phyloP scores from a whole-genome alignment of 2,329 filamentous ascomycete genomes.

The Metarhizium humberi region DNA sequence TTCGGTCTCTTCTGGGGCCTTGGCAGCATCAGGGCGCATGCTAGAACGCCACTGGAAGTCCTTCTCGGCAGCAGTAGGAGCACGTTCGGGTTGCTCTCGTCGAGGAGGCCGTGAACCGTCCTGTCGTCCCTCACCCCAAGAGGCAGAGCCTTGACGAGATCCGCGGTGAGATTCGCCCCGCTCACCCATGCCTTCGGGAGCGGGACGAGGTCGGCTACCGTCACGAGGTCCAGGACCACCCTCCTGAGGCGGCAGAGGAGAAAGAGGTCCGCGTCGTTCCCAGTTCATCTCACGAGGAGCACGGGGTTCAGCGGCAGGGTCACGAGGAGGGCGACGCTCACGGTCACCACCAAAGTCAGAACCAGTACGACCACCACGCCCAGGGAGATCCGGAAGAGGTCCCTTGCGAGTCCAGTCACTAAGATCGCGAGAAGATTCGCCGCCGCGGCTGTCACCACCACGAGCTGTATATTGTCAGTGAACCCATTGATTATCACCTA shows the following conservation, averaged over 20 bases:
- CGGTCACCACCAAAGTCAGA: constrained; percentile 35
- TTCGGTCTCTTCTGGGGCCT: constrained; percentile 60
- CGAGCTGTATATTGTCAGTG: constrained; percentile 57
- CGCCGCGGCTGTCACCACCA: constrained; percentile 51
- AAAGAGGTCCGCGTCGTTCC: constrained; percentile 89
- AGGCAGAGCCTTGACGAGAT: constrained; percentile 61
- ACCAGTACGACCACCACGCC: constrained; percentile 34
- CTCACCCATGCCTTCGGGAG: constrained; percentile 43
- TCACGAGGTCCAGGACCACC: constrained; percentile 41
- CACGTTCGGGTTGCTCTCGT: constrained; percentile 60
- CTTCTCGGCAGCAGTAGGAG: constrained; percentile 78
- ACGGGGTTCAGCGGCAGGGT: constrained; percentile 49
- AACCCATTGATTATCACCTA: background rate
- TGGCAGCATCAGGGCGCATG: constrained; percentile 75
- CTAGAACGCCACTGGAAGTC: constrained; percentile 88
- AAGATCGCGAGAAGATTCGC: constrained; percentile 66
- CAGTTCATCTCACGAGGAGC: constrained; percentile 70
- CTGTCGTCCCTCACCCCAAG: constrained; percentile 65
- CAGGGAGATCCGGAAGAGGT: constrained; percentile 64
- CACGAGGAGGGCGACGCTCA: constrained; percentile 57
- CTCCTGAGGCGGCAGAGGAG: constrained; percentile 53
- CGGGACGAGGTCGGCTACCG: constrained; percentile 41
- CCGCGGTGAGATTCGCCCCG: constrained; percentile 49
- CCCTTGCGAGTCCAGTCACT: constrained; percentile 91
- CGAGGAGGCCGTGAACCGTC: constrained; percentile 74